Evolutionary conservation across 331 rosid species (phyloP).

Genomic region (Saraca asoca): DNA sequence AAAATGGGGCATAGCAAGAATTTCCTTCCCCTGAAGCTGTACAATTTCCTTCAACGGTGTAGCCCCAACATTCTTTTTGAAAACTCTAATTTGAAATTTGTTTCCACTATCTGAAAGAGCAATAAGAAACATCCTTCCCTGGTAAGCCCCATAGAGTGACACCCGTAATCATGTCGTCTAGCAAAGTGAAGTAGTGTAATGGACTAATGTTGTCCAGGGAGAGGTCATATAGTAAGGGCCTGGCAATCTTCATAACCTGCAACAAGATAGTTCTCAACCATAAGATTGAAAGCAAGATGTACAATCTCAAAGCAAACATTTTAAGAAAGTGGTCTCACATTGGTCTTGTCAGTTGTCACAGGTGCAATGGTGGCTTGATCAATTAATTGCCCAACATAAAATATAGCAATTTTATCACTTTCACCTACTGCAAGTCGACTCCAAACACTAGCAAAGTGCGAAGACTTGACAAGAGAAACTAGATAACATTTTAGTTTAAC

Average conservation of each 20-base stretch:
- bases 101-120: slow-evolving; percentile 90
- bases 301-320: slow-evolving; percentile 96
- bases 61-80: slow-evolving; percentile 79
- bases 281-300: slow-evolving; percentile 75
- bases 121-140: slow-evolving; percentile 78
- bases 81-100: slow-evolving; percentile 77
- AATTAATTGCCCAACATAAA: slow-evolving; percentile 94
- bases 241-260: slow-evolving; percentile 98
- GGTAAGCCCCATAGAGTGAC: slow-evolving; percentile 80
- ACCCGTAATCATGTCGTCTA: slow-evolving; percentile 87
- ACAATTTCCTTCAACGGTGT: slow-evolving; percentile 78
- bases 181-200: slow-evolving; percentile 87
- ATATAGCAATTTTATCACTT: slow-evolving; percentile 97
- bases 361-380: slow-evolving; percentile 94
- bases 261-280: slow-evolving; percentile 84
- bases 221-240: slow-evolving; percentile 92
- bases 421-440: slow-evolving; percentile 98
- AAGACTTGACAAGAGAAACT: slow-evolving; percentile 89
- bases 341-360: slow-evolving; percentile 93
- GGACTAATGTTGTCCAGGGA: slow-evolving; percentile 97
- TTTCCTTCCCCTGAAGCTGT: slow-evolving; percentile 67
- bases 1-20: slow-evolving; percentile 65
- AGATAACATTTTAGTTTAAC: too few species aligned
- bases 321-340: slow-evolving; percentile 91
- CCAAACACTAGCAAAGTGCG: slow-evolving; percentile 83